These are phyloP conservation scores for Eucalyptus cladocalyx DNA, from an alignment of 345 rosid species.

Conservation along the genomic window DNA sequence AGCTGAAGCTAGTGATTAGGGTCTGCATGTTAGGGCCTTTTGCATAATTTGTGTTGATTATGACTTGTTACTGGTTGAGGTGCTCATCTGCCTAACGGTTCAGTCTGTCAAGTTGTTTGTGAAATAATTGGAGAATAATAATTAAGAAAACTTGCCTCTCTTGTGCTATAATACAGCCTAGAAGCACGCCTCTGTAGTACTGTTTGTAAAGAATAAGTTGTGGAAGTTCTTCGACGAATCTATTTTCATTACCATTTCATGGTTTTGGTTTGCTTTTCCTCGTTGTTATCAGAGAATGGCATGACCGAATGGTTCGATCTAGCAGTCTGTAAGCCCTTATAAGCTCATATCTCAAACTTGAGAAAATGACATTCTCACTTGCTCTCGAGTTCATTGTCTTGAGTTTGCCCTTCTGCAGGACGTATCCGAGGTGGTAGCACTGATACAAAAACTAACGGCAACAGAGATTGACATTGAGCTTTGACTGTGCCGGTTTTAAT, in stretches of 20 bases:
- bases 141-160: neutral
- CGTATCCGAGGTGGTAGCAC: conserved; percentile 35
- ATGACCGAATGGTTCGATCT: neutral
- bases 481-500: conserved; percentile 73
- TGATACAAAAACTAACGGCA: conserved; percentile 47
- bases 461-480: conserved; percentile 52
- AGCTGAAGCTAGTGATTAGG: neutral
- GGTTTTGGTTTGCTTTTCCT: neutral
- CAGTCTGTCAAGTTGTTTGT: neutral
- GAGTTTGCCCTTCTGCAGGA: conserved; percentile 22
- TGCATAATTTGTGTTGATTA: neutral
- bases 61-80: neutral
- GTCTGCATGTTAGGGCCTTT: neutral
- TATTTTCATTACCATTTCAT: neutral
- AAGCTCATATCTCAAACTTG: neutral
- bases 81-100: neutral
- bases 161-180: neutral
- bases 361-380: neutral
- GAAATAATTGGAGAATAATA: neutral
- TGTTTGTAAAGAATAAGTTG: neutral
- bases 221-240: rapidly evolving
- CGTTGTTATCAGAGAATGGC: neutral
- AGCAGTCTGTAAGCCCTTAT: neutral
- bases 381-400: neutral
- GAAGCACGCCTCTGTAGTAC: neutral